Evolutionary conservation across 441 rosid genomes (phyloP), one percentile per base, ranked within the genome.

Genomic region (Erysimum cheiri): DNA sequence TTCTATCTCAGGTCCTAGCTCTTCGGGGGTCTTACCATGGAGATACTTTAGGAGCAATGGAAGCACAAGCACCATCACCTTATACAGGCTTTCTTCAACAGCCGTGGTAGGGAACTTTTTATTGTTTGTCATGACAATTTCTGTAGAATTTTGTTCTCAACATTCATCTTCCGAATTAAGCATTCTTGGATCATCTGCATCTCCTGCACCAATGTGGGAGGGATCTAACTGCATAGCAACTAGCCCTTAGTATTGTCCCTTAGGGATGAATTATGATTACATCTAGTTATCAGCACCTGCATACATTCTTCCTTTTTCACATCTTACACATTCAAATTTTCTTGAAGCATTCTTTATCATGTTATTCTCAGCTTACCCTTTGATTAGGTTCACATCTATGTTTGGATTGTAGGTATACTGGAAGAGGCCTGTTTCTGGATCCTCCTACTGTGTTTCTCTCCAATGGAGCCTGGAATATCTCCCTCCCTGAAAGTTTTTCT

Each of bases 11-110:
- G 98, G 96, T 92, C 50, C 73, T 95, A 64, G 99, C 99, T 54
- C 98, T 92, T 69, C 84, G 81, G 58, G 93, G 98, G 59, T 92
- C 96, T 64, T 95, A 90, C 80, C 99, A 95, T 78, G 99, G 98
- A 52, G 99, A 92, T 78, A 95, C 99, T 56, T 84, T 92, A 80
- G 98, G 97, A 76, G 97, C 97, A 28, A 94, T 94, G 99, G 99
- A 92, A 85, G 99, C 98, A 56, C 99, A 90, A 81, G 92, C 97
- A 24, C 97, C 99, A 52, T 88, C 99, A 32, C 72, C 89, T 64
- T 94, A 84, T 73, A 95, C 98, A 6, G 87, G 94, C 82, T 92
- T 92, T 70, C 86, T 90, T 52, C 98, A 90, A 81, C 99, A 95
- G 80, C 99, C 98, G 31, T 95, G 98, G 98, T 88, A 83, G 61